Evolutionary conservation across 2,329 filamentous ascomycete genomes (phyloP).

Genomic region (Colletotrichum echinochloae): DNA sequence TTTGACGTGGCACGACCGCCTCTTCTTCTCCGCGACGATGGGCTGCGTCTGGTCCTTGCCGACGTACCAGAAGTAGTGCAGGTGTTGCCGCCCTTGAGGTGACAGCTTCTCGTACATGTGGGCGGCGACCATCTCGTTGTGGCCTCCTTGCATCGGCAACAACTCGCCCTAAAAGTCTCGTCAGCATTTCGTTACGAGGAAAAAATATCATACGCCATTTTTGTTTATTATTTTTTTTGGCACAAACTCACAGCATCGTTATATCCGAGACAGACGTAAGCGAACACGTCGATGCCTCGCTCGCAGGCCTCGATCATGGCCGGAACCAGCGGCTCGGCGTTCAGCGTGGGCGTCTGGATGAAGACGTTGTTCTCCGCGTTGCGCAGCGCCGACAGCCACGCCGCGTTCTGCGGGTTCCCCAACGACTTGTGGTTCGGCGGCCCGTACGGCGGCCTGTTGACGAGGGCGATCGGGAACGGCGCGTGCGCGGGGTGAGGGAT

Average conservation of each 20-base stretch:
- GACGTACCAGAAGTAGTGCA: not conserved
- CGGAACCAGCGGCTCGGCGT: not conserved
- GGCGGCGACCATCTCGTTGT: conserved; percentile 77
- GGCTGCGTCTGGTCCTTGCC: not conserved
- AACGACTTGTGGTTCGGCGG: conserved; percentile 70
- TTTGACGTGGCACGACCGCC: conserved; percentile 80
- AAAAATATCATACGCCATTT: too few relatives aligned
- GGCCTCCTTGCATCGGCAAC: conserved; percentile 80
- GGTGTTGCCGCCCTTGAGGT: conserved; percentile 42
- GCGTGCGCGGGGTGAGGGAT: conserved; percentile 65
- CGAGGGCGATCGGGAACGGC: conserved; percentile 77
- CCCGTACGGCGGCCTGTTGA: conserved; percentile 76
- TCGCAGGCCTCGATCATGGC: not conserved
- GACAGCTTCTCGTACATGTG: conserved; percentile 68
- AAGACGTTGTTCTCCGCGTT: not conserved
- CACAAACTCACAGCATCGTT: not conserved
- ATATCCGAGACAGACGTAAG: not conserved
- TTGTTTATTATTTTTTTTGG: too few relatives aligned
- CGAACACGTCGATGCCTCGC: not conserved
- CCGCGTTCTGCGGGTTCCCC: conserved; percentile 79
- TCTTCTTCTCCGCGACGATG: conserved; percentile 61
- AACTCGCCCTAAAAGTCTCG: conserved; percentile 76
- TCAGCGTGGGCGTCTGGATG: not conserved
- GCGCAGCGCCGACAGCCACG: conserved; percentile 74
- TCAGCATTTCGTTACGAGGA: too few relatives aligned